Evolutionary conservation across 1,284 basidiomycete species (phyloP), one percentile per base, ranked within the genome.

Genomic region (Xanthoconium separans): DNA sequence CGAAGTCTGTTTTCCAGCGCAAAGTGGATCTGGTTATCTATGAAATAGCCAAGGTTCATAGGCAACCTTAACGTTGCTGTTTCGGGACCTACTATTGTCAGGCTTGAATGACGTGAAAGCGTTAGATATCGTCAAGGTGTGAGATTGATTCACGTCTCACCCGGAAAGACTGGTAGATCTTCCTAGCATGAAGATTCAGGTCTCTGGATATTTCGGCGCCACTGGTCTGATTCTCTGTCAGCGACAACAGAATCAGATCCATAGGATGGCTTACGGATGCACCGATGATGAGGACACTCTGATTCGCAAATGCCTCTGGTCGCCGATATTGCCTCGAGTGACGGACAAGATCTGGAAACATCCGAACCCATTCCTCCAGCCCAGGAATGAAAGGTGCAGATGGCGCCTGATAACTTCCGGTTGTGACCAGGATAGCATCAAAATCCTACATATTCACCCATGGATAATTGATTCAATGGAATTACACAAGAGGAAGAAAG

Each of bases 211-310:
- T 59, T 24, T 57, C 51, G 13, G 44, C 20, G 6, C 61, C 62
- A 31, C 57, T 61, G 1, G 3, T 5, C 60, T 61, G 22, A 1
- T 31, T 2, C 15, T 12, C 16, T 12, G 5, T 62, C n/a, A 63
- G 27, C 3, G 6, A 0, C 16, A 15, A 22, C 39, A 8, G 2
- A 27, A 36, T 6, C 29, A 1, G 1, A 24, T 16, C 1, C 4
- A 24, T 3, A 11, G 1, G 9, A 10, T 12, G 22, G 1, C 57
- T 7, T 51, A 63, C 62, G 7, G 60, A 40, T 46, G 75, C 74
- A 16, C 80, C 79, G 29, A 82, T 67, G 44, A 82, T 67, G 4
- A 82, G 68, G 0, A 81, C 75, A 4, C 70, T 78, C 60, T 77
- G 63, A 44, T 73, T 72, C 4, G 51, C 47, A 45, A 70, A 77